phyloP scores from a whole-genome alignment of 1,284 basidiomycete genomes.

The Ceratobasidium sp. region DNA sequence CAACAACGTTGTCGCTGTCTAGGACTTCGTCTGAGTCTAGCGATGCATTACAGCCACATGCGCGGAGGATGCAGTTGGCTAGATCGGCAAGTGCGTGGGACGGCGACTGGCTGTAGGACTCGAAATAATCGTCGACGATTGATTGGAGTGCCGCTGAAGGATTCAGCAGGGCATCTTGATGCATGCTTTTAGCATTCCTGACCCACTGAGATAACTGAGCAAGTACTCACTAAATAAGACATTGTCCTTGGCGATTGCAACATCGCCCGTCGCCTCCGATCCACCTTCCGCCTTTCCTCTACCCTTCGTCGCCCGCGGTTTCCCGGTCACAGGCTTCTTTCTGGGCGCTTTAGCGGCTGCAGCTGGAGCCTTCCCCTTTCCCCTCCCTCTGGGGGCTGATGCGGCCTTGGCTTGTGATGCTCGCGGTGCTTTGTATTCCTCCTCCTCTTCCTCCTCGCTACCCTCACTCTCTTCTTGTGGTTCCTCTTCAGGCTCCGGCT shows the following conservation, averaged over 20 bases:
- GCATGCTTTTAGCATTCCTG: background rate
- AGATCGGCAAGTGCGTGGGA: slow-evolving; percentile 79
- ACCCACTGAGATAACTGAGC: slow-evolving; percentile 5
- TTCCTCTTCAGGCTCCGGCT: slow-evolving; percentile 11
- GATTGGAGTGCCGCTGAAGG: slow-evolving; percentile 82
- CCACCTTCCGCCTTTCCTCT: slow-evolving; percentile 58
- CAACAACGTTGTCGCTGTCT: slow-evolving; percentile 88
- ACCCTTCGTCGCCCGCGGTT: slow-evolving; percentile 66
- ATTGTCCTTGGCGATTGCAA: slow-evolving; percentile 82
- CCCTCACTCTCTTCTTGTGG: slow-evolving; percentile 25
- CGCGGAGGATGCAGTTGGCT: slow-evolving; percentile 82
- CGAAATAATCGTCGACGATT: slow-evolving; percentile 84
- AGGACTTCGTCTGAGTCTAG: slow-evolving; percentile 82
- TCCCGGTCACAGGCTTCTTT: slow-evolving; percentile 62
- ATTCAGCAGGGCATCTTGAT: slow-evolving; percentile 81
- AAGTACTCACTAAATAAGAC: slow-evolving; percentile 79
- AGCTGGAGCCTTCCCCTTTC: slow-evolving; percentile 48
- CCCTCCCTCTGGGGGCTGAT: slow-evolving; percentile 49
- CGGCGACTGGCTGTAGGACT: slow-evolving; percentile 73
- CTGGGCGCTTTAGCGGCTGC: slow-evolving; percentile 60
- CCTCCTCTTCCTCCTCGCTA: slow-evolving; percentile 38
- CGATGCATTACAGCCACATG: slow-evolving; percentile 89
- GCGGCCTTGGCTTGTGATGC: slow-evolving; percentile 24
- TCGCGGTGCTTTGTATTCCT: slow-evolving; percentile 40
- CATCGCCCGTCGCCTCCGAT: slow-evolving; percentile 67